Evolutionary conservation across 805 yeast species (phyloP).

Genomic region (Candida peoriensis): DNA sequence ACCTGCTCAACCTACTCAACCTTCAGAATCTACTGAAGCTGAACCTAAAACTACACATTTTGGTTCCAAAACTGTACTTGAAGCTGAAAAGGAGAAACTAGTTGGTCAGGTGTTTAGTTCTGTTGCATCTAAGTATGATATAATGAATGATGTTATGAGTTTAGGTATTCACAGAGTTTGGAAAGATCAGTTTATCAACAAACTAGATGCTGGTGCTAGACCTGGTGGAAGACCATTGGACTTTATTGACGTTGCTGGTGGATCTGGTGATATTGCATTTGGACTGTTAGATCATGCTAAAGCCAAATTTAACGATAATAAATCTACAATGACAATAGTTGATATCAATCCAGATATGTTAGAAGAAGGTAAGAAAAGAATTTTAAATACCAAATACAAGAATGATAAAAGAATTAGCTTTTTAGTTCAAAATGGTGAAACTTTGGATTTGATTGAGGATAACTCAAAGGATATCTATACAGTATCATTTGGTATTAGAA

Average conservation of each 20-base stretch:
- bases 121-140: slow-evolving; percentile 90
- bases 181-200: slow-evolving; percentile 86
- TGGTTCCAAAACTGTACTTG: slow-evolving; percentile 80
- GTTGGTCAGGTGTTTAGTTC: slow-evolving; percentile 88
- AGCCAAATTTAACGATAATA: slow-evolving; percentile 64
- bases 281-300: slow-evolving; percentile 92
- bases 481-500: slow-evolving; percentile 95
- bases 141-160: slow-evolving; percentile 98
- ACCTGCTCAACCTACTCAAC: no score
- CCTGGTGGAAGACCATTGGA: slow-evolving; percentile 81
- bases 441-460: slow-evolving; percentile 74
- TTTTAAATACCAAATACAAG: slow-evolving; percentile 49
- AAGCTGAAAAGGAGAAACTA: slow-evolving; percentile 72
- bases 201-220: slow-evolving; percentile 89
- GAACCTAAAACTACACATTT: slow-evolving; percentile 89
- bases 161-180: slow-evolving; percentile 91
- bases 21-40: no score
- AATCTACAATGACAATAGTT: slow-evolving; percentile 80
- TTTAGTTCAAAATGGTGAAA: slow-evolving; percentile 90
- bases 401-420: slow-evolving; percentile 60
- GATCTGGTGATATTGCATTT: slow-evolving; percentile 97
- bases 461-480: slow-evolving; percentile 93
- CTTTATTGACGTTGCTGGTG: slow-evolving; percentile 97
- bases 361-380: slow-evolving; percentile 82
- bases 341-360: slow-evolving; percentile 97